Evolutionary conservation across 305 asterid genomes (phyloP), one percentile per base, ranked within the genome.

Genomic region (Solanum hybrid): DNA sequence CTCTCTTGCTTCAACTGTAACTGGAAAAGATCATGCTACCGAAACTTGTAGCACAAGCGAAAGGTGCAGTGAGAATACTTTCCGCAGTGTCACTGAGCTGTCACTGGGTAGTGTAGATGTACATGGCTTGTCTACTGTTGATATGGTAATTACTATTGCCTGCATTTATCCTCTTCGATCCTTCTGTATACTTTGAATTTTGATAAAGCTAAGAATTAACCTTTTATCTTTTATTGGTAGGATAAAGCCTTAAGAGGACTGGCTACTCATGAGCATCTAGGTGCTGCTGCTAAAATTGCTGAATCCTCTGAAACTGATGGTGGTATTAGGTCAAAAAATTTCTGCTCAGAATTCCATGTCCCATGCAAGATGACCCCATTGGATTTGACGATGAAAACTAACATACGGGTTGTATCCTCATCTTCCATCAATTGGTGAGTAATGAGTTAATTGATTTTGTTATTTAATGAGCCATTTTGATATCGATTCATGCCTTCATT

Each of bases 341-440:
- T 90, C 88, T 92, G 92, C 89, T 88, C 97, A 32, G 98, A 96
- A 92, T 90, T 95, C 82, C 90, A 87, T 84, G 89, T 93, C 87
- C 93, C 95, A 89, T 96, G 96, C 85, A 93, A 89, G 92, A 94
- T 93, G 89, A 90, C 91, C 91, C 99, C 99, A 0, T 86, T 97
- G 87, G 99, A 97, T 93, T 91, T 97, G 94, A 93, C 98, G 26
- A 92, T 97, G 85, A 97, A 97, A 94, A 95, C 96, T 91, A 91
- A 75, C 56, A 92, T 96, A 95, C 95, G 97, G 35, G 86, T 97
- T 78, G 78, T 93, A 88, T 94, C 95, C 81, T 93, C 98, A 72
- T 93, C 97, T 64, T 94, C 99, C 86, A 96, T 96, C 88, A 93
- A 93, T 87, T 96, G 99, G 99, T 96, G 90, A 91, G 98, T 86